Evolutionary conservation across 805 yeast species (phyloP).

Genomic region (Saturnispora galanensis): DNA sequence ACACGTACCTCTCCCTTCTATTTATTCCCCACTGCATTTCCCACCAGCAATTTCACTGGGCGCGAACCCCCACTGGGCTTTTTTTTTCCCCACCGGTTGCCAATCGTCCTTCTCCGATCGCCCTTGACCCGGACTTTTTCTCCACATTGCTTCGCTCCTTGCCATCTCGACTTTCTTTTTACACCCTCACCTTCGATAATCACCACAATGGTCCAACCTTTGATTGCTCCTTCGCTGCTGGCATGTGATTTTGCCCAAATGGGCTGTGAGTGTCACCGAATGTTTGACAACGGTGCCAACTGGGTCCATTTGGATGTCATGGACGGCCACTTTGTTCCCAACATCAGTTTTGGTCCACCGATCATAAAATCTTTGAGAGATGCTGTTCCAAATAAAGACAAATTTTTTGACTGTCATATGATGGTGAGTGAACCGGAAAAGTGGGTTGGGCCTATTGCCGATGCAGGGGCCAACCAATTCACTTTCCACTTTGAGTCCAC

Average conservation of each 20-base stretch:
- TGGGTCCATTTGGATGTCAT: slow-evolving; percentile 98
- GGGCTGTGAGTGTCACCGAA: slow-evolving; percentile 77
- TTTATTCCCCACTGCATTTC: too few species aligned
- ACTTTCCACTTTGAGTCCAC: slow-evolving; percentile 96
- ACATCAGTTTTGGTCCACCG: slow-evolving; percentile 90
- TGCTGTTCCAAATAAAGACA: slow-evolving; percentile 46
- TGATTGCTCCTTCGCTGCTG: slow-evolving; percentile 89
- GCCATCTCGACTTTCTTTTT: neutral
- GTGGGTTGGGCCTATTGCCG: slow-evolving; percentile 89
- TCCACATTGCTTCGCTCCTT: neutral
- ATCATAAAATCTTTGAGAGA: slow-evolving; percentile 69
- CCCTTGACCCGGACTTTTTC: neutral
- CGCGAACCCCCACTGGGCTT: too few species aligned
- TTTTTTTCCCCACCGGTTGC: too few species aligned
- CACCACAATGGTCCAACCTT: slow-evolving; percentile 58
- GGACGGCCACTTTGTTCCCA: slow-evolving; percentile 99
- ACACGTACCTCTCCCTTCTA: too few species aligned
- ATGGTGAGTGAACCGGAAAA: slow-evolving; percentile 89
- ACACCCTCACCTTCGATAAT: neutral
- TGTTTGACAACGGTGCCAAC: slow-evolving; percentile 75
- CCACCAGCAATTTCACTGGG: too few species aligned
- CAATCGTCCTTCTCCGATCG: too few species aligned
- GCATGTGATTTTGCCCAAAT: slow-evolving; percentile 87
- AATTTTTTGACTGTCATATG: slow-evolving; percentile 91
- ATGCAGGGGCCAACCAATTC: slow-evolving; percentile 91